Percentiles rank a stretch among this genome's conserved stretches.
phyloP scores from a whole-genome alignment of 129 eudicot genomes.

The Apium graveolens region DNA sequence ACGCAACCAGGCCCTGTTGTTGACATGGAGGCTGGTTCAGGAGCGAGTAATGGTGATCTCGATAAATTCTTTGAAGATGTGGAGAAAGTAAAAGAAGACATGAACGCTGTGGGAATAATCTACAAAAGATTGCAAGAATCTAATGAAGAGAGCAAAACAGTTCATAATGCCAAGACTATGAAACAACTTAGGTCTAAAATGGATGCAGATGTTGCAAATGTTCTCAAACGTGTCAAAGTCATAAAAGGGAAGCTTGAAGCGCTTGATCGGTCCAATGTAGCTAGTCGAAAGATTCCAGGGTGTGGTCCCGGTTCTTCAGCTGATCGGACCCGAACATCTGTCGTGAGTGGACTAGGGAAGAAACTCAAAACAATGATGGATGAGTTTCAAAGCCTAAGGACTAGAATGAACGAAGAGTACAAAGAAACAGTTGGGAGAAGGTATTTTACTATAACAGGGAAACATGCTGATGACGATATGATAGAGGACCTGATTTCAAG shows the following conservation, averaged over 20 bases:
- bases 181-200: constrained; percentile 2
- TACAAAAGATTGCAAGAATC: not conserved
- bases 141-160: constrained; percentile 4
- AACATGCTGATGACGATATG: not conserved
- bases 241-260: not conserved
- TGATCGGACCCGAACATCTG: not conserved
- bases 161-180: constrained; percentile 3
- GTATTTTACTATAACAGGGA: not conserved
- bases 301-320: not conserved
- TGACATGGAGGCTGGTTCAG: constrained; percentile 54
- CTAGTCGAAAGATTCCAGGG: not conserved
- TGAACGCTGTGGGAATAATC: constrained; percentile 48
- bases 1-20: constrained; percentile 36
- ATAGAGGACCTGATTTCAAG: not conserved
- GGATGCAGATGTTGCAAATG: constrained; percentile 1
- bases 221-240: constrained; percentile 1
- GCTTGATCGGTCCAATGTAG: constrained; percentile 1
- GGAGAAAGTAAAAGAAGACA: constrained; percentile 70
- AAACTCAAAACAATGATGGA: constrained; percentile 3
- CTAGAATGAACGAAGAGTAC: not conserved
- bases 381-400: not conserved
- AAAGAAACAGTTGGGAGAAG: constrained; percentile 3
- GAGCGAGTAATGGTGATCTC: constrained; percentile 33
- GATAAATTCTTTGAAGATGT: constrained; percentile 72
- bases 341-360: not conserved